Conservation (phyloP, 345 rosid species). For the Rubroshorea leprosula region DNA sequence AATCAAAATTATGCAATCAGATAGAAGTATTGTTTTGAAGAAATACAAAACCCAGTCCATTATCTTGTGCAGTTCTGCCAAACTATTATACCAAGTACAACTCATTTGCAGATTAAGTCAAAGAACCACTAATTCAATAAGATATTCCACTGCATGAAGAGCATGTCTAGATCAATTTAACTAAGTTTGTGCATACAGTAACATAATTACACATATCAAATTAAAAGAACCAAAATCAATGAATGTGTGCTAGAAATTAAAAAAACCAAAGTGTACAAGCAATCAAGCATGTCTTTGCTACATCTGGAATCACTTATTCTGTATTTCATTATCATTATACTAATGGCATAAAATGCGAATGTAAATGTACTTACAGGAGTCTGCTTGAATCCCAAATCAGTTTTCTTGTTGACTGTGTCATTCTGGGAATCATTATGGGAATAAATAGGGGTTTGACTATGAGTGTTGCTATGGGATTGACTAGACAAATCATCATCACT, state of each 20-base stretch:
- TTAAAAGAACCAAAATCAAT: not conserved
- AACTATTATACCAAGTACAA: too few species aligned
- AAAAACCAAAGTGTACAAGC: too few species aligned
- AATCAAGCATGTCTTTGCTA: not conserved
- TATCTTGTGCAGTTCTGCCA: not conserved
- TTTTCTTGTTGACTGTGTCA: constrained; percentile 14
- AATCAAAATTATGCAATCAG: too few species aligned
- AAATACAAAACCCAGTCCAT: too few species aligned
- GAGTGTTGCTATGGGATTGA: constrained; percentile 8
- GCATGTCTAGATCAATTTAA: too few species aligned
- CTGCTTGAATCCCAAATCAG: constrained; percentile 20
- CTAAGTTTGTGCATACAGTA: too few species aligned
- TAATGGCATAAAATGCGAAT: not conserved
- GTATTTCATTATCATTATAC: not conserved
- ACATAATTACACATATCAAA: too few species aligned
- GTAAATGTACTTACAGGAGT: constrained; percentile 30
- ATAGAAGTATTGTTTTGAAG: too few species aligned
- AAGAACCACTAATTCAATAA: not conserved
- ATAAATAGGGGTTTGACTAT: constrained; percentile 2
- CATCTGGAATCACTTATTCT: not conserved
- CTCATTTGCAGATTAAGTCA: too few species aligned
- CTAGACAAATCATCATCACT: constrained; percentile 21
- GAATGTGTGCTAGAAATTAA: not conserved
- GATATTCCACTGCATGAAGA: not conserved
- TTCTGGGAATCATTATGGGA: constrained; percentile 8